Evolutionary conservation across 2,329 filamentous ascomycete genomes (phyloP), one percentile per base, ranked within the genome.

Genomic region (Aureobasidium sp.): DNA sequence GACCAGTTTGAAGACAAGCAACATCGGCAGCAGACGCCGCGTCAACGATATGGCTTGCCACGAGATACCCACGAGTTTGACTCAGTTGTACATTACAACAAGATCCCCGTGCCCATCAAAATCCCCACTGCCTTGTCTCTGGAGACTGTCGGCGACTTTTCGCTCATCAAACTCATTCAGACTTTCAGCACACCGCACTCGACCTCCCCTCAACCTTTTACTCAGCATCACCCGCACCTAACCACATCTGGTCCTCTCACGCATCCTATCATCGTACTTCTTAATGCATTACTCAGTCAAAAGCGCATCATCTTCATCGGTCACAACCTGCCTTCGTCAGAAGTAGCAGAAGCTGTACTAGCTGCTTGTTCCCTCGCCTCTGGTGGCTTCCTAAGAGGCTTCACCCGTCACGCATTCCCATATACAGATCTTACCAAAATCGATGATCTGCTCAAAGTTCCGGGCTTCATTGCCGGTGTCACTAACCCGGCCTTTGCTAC

Each of bases 381-480:
- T 14, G 94, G 94, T 12, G 93, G 94, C 6, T 80, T 96, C n/a
- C 79, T 99, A 39, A 84, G 92, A 62, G 94, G 94, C 31, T 99
- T 99, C 75, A 96, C 93, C 9, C 85, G 94, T 19, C 91, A 97
- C 75, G 94, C 94, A 0, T 99, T 99, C 71, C 94, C 94, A 2
- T 99, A 99, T 71, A 99, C 94, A 0, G 94, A 99, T 76, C 81
- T 99, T 47, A 97, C 91, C 66, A 99, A 99, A 76, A 92, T 99
- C 63, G 94, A 99, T 67, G 94, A 97, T 72, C 82, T 99, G 12
- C 82, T 99, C 52, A 93, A 95, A 69, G 94, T 99, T 0, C 93
- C 94, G 7, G 94, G 94, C 2, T 99, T 99, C 75, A 96, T 99
- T 68, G 94, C 94, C 2, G 94, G 94, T 62, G 94, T 99, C 44